Evolutionary conservation across 225 moss, liverwort and hornwort species (phyloP), one percentile per base, ranked within the genome.

Genomic region (Sphagnum contortum): DNA sequence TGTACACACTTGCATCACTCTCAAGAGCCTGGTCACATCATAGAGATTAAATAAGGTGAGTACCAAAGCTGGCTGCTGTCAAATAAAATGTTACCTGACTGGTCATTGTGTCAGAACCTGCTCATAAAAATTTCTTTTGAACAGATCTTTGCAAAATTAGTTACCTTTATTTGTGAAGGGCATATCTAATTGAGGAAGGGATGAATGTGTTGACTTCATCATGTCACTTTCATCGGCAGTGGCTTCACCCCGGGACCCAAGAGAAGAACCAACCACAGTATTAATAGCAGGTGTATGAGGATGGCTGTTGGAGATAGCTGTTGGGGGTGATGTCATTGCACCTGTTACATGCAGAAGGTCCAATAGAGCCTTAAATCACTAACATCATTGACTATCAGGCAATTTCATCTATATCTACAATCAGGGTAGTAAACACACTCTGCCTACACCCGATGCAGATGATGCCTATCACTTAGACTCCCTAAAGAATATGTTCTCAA

Each of bases 311-410:
- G 88, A 70, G 67, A 87, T 66, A 2, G 88, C 83, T 64, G 91
- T 74, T 69, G 92, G 85, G 68, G 96, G 92, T 72, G 93, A 89
- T 44, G 85, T 91, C 8, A 98, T 93, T 68, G 96, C 96, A 62
- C 96, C 96, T 98, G 85, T 76, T 77, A 56, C 8, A 73, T 29
- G 29, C 29, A 29, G 29, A 29, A 64, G 68, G 50, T 54, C 6
- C 49, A 66, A 78, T 77, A 44, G 13, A 55, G 9, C 8, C 3
- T 11, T 66, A 45, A 59, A 13, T 49, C 6, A 47, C 44, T 3
- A 12, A 8, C 8, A 46, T 8, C 46, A 3, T 45, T 48, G 45
- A 60, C 60, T 5, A 12, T 5, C 5, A 57, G 6, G 13, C 5
- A 5, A 57, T 13, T 5, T 11, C 56, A 57, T 2, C 56, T 11